A percentile compares a stretch with the other conserved stretches of the same genome.
Conservation (phyloP, 1,284 basidiomycete genomes). For the Wolfiporia cocos region DNA sequence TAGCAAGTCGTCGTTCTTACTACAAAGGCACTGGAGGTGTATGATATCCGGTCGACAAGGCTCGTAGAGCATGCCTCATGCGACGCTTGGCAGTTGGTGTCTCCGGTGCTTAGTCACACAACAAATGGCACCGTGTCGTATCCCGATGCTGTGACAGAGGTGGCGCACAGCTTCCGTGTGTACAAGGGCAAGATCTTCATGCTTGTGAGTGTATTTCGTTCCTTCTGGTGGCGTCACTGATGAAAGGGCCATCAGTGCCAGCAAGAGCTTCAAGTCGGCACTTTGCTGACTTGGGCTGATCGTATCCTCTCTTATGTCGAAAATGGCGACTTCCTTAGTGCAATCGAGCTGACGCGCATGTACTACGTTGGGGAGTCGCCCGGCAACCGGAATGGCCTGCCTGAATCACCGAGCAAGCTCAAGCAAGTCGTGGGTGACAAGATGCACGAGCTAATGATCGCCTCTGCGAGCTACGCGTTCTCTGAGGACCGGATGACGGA, state of each 20-base stretch:
- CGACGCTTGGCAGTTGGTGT: slow-evolving; percentile 48
- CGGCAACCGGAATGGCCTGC: slow-evolving; percentile 89
- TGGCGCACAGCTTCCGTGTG: slow-evolving; percentile 70
- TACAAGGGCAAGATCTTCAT: slow-evolving; percentile 92
- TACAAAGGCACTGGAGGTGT: slow-evolving; percentile 54
- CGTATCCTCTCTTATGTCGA: slow-evolving; percentile 82
- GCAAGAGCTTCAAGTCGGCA: slow-evolving; percentile 76
- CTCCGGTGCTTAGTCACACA: slow-evolving; percentile 44
- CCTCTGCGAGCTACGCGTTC: slow-evolving; percentile 88
- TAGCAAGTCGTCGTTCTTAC: slow-evolving; percentile 67
- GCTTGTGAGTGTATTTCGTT: slow-evolving; percentile 51
- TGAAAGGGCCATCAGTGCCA: slow-evolving; percentile 40
- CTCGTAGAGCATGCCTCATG: slow-evolving; percentile 56
- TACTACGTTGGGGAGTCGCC: slow-evolving; percentile 82
- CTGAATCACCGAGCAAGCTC: slow-evolving; percentile 54
- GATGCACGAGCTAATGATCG: slow-evolving; percentile 79
- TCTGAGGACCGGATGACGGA: slow-evolving; percentile 93
- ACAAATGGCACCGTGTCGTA: slow-evolving; percentile 42
- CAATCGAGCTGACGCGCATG: slow-evolving; percentile 80
- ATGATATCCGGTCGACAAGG: slow-evolving; percentile 53
- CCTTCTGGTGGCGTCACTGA: neutral
- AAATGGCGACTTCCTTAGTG: slow-evolving; percentile 83
- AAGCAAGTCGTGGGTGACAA: slow-evolving; percentile 69
- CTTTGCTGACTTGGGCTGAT: slow-evolving; percentile 93
- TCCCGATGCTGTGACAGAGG: slow-evolving; percentile 42